Evolutionary conservation across 805 yeast genomes (phyloP).

Genomic region (Candida nitratophila): DNA sequence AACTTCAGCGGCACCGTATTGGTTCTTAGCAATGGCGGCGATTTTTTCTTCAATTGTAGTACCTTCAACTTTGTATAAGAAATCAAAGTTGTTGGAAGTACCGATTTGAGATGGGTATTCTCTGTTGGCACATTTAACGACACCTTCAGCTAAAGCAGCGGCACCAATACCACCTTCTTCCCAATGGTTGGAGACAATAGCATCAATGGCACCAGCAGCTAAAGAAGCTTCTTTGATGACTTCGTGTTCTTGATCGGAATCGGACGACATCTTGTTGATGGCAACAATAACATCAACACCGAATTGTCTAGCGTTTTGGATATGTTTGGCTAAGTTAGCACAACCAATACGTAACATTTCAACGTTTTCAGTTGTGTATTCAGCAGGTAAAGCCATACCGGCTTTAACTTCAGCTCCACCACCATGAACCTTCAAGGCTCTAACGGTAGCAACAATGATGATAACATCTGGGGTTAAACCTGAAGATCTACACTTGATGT

Average conservation of each 20-base stretch:
- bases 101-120: constrained; percentile 29
- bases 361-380: constrained; percentile 72
- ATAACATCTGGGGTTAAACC: constrained; percentile 86
- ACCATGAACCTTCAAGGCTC: constrained; percentile 96
- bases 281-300: constrained; percentile 95
- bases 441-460: constrained; percentile 90
- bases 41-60: constrained; percentile 76
- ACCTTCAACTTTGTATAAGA: constrained; percentile 60
- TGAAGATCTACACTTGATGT: constrained; percentile 90
- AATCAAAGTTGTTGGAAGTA: constrained; percentile 40
- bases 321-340: constrained; percentile 85
- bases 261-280: constrained; percentile 80
- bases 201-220: constrained; percentile 90
- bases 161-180: constrained; percentile 95
- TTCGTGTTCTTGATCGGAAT: constrained; percentile 72
- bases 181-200: constrained; percentile 91
- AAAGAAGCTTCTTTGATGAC: constrained; percentile 74
- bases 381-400: constrained; percentile 79
- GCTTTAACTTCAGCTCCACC: constrained; percentile 97
- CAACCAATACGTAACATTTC: constrained; percentile 75
- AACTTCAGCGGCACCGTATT: constrained; percentile 89
- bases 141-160: constrained; percentile 73
- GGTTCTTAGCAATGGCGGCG: constrained; percentile 67
- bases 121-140: constrained; percentile 56
- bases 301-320: constrained; percentile 73